Base-by-base conservation (phyloP, 768 basidiomycete genomes). In the Piloderma croceum region DNA sequence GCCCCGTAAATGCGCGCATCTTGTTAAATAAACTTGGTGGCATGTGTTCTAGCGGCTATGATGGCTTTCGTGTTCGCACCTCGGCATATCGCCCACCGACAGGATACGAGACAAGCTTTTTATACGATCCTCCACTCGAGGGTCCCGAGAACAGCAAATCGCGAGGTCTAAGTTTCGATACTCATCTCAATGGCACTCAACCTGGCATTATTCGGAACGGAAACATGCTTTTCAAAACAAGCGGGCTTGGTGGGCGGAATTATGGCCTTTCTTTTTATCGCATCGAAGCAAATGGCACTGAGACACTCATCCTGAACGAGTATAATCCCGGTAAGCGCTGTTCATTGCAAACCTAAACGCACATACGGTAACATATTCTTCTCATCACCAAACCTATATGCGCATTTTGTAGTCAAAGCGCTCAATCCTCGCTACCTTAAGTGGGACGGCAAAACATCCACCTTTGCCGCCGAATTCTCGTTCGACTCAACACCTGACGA, bases 81-180 rank as follows among this genome's bases (percentile, higher is more conserved):
- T 61, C 59, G 39, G 49, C 63, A 25, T 44, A 63, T 40, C 51
- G 58, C 21, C 62, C 62, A 43, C 62, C 63, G 12, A 63, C 63
- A 6, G 63, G 63, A 5, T 42, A 45, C 18, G 63, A 65, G 36
- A 50, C 52, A 5, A 62, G 61, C 10, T 58, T 62, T 29, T 44
- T 65, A n/a, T 53, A 63, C 25, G 63, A 65, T 42, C 62, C 63
- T 21, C 63, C 63, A 1, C 38, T 65, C 23, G 62, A 63, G 48
- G 63, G 59, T 7, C 62, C 63, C 3, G 60, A 57, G 1, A 60
- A 60, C 7, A 48, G 49, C 7, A 46, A 45, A 37, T n/a, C n/a
- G n/a, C n/a, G n/a, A n/a, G 63, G 54, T 13, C 54, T 65, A 19
- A 27, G 51, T n/a, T 55, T 60, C 40, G 60, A 61, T 35, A 63